Conservation (phyloP, 495 filamentous ascomycete genomes). For the Xanthoparmelia taractica region DNA sequence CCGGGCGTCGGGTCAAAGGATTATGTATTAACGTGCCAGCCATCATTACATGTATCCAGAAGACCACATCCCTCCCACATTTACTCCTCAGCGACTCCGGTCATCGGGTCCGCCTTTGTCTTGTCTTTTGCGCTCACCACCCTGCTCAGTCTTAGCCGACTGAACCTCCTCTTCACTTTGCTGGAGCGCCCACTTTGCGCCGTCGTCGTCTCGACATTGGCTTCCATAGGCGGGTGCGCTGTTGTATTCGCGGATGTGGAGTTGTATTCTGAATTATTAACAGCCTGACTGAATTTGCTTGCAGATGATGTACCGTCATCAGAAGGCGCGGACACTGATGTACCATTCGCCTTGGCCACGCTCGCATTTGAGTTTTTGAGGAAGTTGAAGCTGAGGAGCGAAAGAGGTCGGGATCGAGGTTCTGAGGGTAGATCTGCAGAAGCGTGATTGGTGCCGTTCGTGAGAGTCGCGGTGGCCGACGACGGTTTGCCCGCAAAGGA, state of each 20-base stretch:
- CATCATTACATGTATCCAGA: slow-evolving; percentile 5
- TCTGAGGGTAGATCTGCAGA: slow-evolving; percentile 10
- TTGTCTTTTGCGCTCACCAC: slow-evolving; percentile 42
- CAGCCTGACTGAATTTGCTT: slow-evolving; percentile 14
- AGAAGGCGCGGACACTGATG: slow-evolving; percentile 20
- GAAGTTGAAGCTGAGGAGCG: slow-evolving; percentile 25
- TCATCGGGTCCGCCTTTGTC: slow-evolving; percentile 31
- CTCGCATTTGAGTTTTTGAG: slow-evolving; percentile 17
- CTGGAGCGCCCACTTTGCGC: slow-evolving; percentile 37
- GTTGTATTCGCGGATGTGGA: slow-evolving; percentile 26
- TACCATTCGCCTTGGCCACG: slow-evolving; percentile 13
- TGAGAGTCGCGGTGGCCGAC: slow-evolving; percentile 11
- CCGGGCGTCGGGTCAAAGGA: not conserved
- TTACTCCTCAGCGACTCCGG: slow-evolving; percentile 40
- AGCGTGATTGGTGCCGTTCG: slow-evolving; percentile 15
- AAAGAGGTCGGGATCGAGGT: slow-evolving; percentile 7
- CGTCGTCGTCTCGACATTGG: slow-evolving; percentile 26
- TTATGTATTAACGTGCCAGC: not conserved
- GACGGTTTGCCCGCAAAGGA: slow-evolving; percentile 1
- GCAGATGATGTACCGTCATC: slow-evolving; percentile 16
- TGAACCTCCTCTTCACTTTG: slow-evolving; percentile 63
- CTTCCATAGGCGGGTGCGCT: slow-evolving; percentile 6
- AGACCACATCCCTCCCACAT: not conserved
- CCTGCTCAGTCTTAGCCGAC: slow-evolving; percentile 57
- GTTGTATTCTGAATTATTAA: slow-evolving; percentile 7